These are phyloP conservation scores for Vararia minispora DNA, from an alignment of 768 basidiomycete genomes.

Conservation along the genomic window DNA sequence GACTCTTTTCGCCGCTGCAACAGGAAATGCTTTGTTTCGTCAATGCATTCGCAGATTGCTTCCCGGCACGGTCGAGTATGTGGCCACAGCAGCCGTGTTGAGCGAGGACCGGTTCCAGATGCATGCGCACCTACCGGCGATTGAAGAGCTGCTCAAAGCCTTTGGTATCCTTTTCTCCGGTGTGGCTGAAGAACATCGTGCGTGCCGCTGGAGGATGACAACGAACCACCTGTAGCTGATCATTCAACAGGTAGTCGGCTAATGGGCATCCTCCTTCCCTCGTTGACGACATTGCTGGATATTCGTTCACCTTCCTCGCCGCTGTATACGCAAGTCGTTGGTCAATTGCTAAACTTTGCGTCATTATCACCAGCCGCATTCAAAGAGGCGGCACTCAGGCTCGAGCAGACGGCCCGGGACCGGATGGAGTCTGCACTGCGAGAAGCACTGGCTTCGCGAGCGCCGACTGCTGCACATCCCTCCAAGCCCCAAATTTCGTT, in stretches of 20 bases:
- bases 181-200: conserved; percentile 12
- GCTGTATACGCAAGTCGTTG: conserved; percentile 12
- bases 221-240: neutral
- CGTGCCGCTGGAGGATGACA: conserved; percentile 1
- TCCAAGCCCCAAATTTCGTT: conserved; percentile 14
- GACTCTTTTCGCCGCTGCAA: conserved; percentile 61
- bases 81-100: conserved; percentile 55
- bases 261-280: conserved; percentile 11
- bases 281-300: conserved; percentile 13
- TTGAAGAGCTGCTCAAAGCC: conserved; percentile 77
- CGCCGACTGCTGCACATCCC: neutral
- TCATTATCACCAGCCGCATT: conserved; percentile 12
- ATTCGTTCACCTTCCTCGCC: conserved; percentile 5
- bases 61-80: conserved; percentile 71
- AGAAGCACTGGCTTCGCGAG: conserved; percentile 8
- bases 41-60: conserved; percentile 64
- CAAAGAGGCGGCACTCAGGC: conserved; percentile 12
- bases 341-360: conserved; percentile 11
- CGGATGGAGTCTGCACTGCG: conserved; percentile 11
- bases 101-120: conserved; percentile 46
- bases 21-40: conserved; percentile 55
- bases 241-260: conserved; percentile 7
- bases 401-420: conserved; percentile 10
- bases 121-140: conserved; percentile 46
- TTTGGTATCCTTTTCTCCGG: conserved; percentile 26